Conservation (phyloP, 768 basidiomycete species). For the Naganishia onofrii region DNA sequence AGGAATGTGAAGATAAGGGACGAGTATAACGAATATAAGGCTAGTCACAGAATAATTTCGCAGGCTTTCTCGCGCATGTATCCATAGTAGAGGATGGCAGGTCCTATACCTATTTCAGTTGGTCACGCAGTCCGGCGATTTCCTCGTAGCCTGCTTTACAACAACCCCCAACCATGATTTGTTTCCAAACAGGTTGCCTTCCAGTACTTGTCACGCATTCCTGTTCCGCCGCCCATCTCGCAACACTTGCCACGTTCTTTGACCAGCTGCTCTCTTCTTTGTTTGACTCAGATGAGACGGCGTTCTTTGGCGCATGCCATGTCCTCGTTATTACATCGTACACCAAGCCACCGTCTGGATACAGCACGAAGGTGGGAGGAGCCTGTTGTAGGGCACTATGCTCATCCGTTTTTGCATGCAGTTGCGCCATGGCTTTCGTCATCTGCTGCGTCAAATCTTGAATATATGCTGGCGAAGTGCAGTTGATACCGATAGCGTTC, state of each 20-base stretch:
- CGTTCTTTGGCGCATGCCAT: constrained; percentile 54
- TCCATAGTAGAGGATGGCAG: background rate
- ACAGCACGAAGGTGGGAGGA: constrained; percentile 60
- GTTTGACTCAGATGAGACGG: constrained; percentile 1
- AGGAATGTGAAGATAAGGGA: background rate
- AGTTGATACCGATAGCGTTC: constrained; percentile 66
- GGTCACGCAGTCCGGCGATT: constrained; percentile 52
- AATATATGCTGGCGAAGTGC: constrained; percentile 60
- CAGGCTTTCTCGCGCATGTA: background rate
- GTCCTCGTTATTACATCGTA: constrained; percentile 58
- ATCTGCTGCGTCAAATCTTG: constrained; percentile 54
- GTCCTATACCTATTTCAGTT: background rate
- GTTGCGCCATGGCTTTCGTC: constrained; percentile 38
- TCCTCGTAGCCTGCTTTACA: constrained; percentile 64
- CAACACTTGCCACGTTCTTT: constrained; percentile 32
- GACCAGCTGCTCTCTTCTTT: constrained; percentile 41
- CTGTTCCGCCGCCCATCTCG: constrained; percentile 35
- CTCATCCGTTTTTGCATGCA: background rate
- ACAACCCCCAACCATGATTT: constrained; percentile 67
- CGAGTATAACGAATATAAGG: background rate
- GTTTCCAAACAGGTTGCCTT: constrained; percentile 54
- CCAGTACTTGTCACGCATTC: constrained; percentile 41
- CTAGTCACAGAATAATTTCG: background rate
- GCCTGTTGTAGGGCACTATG: background rate
- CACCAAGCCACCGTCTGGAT: constrained; percentile 67